Evolutionary conservation across 305 asterid species (phyloP).

Genomic region (Fraxinus velutina): DNA sequence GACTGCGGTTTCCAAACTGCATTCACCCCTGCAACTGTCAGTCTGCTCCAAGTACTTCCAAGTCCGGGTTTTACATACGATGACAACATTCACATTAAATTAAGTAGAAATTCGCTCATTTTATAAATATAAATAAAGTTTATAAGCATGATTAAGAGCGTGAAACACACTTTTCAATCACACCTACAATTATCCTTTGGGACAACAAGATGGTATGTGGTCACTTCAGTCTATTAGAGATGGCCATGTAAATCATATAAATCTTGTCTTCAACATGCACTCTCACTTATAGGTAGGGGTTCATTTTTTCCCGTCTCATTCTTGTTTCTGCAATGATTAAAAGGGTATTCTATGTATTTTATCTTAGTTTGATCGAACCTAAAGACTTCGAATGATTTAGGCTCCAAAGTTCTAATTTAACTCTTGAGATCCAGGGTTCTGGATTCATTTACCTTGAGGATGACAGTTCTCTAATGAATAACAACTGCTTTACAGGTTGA

Average conservation of each 20-base stretch:
- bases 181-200: background rate
- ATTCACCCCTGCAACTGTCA: background rate
- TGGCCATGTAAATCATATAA: background rate
- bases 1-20: background rate
- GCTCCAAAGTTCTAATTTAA: background rate
- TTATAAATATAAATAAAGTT: background rate
- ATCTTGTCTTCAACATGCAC: background rate
- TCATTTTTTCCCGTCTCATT: background rate
- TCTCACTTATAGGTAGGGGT: background rate
- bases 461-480: background rate
- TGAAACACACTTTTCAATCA: background rate
- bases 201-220: background rate
- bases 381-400: background rate
- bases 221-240: background rate
- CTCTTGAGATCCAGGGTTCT: background rate
- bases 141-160: background rate
- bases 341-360: background rate
- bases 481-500: constrained; percentile 52
- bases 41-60: background rate
- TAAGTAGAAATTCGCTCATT: background rate
- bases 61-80: background rate
- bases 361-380: background rate
- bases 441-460: background rate
- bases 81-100: background rate
- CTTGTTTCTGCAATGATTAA: background rate